A percentile compares a stretch with the other conserved stretches of the same genome.
Evolutionary conservation across 148 eudicot species (phyloP).

Genomic region (Silene uniflora): DNA sequence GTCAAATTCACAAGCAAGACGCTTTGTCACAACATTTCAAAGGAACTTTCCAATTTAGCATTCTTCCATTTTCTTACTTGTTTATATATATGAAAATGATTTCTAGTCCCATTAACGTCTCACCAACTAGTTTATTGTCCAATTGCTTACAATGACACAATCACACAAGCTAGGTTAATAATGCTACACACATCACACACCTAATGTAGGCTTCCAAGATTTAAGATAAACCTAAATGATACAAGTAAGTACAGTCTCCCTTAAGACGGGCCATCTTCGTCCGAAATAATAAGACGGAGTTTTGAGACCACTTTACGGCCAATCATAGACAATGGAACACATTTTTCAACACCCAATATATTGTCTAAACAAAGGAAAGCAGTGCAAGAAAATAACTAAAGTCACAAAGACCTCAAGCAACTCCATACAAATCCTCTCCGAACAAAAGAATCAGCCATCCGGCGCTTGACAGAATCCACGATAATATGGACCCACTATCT

Average conservation of each 20-base stretch:
- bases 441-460: not conserved
- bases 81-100: too few relatives aligned
- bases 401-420: not conserved
- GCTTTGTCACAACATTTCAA: too few relatives aligned
- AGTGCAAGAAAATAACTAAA: not conserved
- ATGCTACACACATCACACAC: not conserved
- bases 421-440: not conserved
- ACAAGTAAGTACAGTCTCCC: too few relatives aligned
- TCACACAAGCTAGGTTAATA: conserved; percentile 15
- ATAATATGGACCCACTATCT: not conserved
- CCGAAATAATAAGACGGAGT: too few relatives aligned
- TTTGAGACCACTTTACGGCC: too few relatives aligned
- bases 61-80: not conserved
- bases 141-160: too few relatives aligned
- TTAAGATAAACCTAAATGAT: too few relatives aligned
- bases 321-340: not conserved
- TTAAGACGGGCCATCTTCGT: too few relatives aligned
- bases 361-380: not conserved
- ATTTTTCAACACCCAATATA: not conserved
- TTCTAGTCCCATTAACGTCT: not conserved
- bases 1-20: too few relatives aligned
- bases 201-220: too few relatives aligned
- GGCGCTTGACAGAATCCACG: not conserved
- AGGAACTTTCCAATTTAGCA: too few relatives aligned
- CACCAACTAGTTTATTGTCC: conserved; percentile 12